These are phyloP conservation scores for Suhomyces chickasaworum DNA, from an alignment of 1,139 yeast genomes.

Conservation along the genomic window DNA sequence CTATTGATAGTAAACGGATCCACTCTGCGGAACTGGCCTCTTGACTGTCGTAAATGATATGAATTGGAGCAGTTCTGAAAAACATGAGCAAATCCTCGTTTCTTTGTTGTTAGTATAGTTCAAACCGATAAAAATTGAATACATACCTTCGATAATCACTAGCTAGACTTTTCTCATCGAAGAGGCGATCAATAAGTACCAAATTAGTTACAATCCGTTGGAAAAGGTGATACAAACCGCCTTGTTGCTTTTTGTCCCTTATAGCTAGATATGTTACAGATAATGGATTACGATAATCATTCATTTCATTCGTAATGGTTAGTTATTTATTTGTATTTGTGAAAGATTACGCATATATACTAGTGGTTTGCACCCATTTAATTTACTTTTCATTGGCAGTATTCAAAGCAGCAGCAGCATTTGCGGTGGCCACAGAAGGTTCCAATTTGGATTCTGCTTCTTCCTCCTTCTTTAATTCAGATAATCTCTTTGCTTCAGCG, in stretches of 20 bases:
- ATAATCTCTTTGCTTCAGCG: conserved; percentile 70
- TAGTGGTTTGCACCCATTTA: not conserved
- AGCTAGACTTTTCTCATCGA: conserved; percentile 2
- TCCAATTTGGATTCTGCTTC: conserved; percentile 6
- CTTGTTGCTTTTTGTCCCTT: not conserved
- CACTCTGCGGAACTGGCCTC: not conserved
- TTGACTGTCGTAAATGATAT: not conserved
- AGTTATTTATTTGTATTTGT: not conserved
- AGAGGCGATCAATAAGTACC: conserved; percentile 6
- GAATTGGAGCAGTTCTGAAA: conserved; percentile 1
- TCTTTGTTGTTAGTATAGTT: not conserved
- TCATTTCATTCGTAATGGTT: not conserved
- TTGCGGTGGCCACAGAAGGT: conserved; percentile 11
- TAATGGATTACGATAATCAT: not conserved
- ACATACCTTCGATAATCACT: conserved; percentile 6
- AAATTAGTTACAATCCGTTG: conserved; percentile 1
- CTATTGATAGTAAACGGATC: not conserved
- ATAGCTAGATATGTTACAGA: not conserved
- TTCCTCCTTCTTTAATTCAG: conserved; percentile 53
- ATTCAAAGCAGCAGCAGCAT: conserved; percentile 12
- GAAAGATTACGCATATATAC: not conserved
- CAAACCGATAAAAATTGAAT: not conserved
- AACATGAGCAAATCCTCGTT: conserved; percentile 7
- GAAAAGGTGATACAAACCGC: not conserved
- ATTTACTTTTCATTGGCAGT: conserved; percentile 9